phyloP scores from a whole-genome alignment of 2,329 filamentous ascomycete genomes.

The Amauroascus niger region DNA sequence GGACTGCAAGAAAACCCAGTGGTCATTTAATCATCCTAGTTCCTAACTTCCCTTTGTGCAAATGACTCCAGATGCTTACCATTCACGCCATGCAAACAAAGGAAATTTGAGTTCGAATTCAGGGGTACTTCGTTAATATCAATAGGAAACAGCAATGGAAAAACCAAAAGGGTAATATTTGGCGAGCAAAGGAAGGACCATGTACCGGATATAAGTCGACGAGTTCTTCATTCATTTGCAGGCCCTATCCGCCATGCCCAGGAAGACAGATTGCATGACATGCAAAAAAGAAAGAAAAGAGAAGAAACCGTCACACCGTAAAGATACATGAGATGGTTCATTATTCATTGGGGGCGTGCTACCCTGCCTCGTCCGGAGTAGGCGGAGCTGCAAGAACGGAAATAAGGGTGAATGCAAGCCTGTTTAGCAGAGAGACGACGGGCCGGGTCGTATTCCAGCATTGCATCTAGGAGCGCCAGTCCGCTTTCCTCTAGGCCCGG shows the following conservation, averaged over 20 bases:
- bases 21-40: slow-evolving; percentile 1
- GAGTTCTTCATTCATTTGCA: not conserved
- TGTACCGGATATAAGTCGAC: not conserved
- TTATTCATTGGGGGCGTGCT: slow-evolving; percentile 33
- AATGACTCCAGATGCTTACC: slow-evolving; percentile 9
- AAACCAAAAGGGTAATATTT: slow-evolving; percentile 3
- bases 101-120: not conserved
- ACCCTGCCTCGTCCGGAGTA: slow-evolving; percentile 39
- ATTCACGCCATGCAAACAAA: slow-evolving; percentile 9
- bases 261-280: slow-evolving; percentile 4
- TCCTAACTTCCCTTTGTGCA: slow-evolving; percentile 3
- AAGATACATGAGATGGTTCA: slow-evolving; percentile 6
- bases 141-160: not conserved
- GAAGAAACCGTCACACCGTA: slow-evolving; percentile 2
- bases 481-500: slow-evolving; percentile 58
- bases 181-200: not conserved
- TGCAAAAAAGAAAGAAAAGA: not conserved
- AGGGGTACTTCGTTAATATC: slow-evolving; percentile 5
- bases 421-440: slow-evolving; percentile 83
- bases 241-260: not conserved
- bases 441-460: slow-evolving; percentile 81
- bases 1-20: not conserved
- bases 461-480: slow-evolving; percentile 46
- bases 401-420: slow-evolving; percentile 75
- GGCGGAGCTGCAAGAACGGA: slow-evolving; percentile 45